These are phyloP conservation scores for Sphagnurus paluster DNA, from an alignment of 1,284 basidiomycete genomes.

Conservation along the genomic window DNA sequence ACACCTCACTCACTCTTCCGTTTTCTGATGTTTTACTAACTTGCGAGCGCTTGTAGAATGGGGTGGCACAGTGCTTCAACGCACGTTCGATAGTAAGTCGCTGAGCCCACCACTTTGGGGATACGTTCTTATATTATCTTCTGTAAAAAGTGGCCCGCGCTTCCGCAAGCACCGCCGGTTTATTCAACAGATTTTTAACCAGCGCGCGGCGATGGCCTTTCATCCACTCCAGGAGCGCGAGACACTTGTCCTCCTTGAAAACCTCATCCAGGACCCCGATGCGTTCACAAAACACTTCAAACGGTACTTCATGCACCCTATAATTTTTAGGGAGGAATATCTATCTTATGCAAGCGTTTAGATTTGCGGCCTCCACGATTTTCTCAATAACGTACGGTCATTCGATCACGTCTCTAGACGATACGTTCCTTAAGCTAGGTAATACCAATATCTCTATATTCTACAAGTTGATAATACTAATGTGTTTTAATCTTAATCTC, in stretches of 20 bases:
- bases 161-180: constrained; percentile 52
- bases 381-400: constrained; percentile 48
- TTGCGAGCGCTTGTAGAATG: constrained; percentile 34
- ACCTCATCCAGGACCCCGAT: constrained; percentile 38
- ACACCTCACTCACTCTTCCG: constrained; percentile 17
- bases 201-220: constrained; percentile 36
- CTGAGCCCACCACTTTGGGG: neutral
- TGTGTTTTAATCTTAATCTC: no score
- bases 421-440: constrained; percentile 41
- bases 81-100: constrained; percentile 42
- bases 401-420: constrained; percentile 40
- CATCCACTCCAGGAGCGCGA: constrained; percentile 43
- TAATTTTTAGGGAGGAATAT: no score
- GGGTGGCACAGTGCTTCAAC: constrained; percentile 46
- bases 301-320: no score
- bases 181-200: constrained; percentile 48
- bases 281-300: constrained; percentile 42
- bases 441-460: no score
- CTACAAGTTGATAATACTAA: no score
- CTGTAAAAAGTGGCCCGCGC: constrained; percentile 39
- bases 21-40: neutral
- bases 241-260: constrained; percentile 37
- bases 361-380: constrained; percentile 47
- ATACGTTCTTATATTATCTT: constrained; percentile 5
- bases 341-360: constrained; percentile 16